phyloP scores from a whole-genome alignment of 129 eudicot genomes.

The Kitagawia praeruptora region DNA sequence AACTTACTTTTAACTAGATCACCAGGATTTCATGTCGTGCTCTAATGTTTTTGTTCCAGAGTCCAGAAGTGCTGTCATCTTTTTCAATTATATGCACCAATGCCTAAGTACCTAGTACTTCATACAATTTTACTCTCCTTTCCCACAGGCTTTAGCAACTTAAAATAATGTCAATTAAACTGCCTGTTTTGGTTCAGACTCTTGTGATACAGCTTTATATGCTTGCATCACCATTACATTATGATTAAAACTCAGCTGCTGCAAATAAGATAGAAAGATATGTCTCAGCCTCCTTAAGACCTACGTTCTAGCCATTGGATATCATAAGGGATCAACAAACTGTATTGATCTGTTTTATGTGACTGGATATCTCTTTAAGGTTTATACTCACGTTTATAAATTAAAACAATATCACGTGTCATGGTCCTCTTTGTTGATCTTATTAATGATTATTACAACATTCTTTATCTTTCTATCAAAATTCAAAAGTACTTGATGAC shows the following conservation, averaged over 20 bases:
- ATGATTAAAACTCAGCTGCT: neutral
- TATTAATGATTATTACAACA: no score
- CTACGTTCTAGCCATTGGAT: neutral
- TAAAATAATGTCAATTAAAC: neutral
- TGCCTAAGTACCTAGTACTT: neutral
- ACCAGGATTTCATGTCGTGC: no score
- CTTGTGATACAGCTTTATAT: neutral
- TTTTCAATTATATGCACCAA: no score
- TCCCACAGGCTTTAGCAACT: neutral
- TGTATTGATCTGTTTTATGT: neutral
- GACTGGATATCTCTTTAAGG: neutral
- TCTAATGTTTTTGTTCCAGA: no score
- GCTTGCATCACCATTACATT: neutral
- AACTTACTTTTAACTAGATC: no score
- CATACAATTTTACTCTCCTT: neutral
- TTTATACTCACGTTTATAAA: neutral
- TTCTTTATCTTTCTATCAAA: no score
- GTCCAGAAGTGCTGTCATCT: no score
- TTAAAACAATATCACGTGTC: neutral
- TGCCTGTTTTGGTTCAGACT: neutral
- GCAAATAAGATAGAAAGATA: neutral
- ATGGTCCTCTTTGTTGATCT: neutral
- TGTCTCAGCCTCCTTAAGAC: neutral
- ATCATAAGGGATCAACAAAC: neutral
- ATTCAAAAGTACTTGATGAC: no score